Evolutionary conservation across 2,329 filamentous ascomycete species (phyloP), one percentile per base, ranked within the genome.

Genomic region (Diaporthe longicolla): DNA sequence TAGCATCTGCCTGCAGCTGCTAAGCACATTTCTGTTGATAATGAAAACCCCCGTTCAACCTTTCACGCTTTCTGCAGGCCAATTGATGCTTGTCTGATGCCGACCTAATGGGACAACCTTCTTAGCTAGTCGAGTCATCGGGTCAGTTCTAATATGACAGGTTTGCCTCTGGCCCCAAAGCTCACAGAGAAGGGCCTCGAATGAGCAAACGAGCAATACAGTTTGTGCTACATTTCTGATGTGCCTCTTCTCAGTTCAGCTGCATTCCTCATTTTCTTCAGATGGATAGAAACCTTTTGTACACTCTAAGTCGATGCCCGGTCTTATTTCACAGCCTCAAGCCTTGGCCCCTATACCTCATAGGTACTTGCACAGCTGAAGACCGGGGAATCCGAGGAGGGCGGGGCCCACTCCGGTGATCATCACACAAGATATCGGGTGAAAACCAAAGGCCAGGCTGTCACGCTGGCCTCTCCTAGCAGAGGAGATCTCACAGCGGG

Each of bases 91-190:
- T 52, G 19, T n/a, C 24, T 48, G 24, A 48, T 48, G 26, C 37
- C 17, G 17, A 19, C 4, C 0, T 10, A 7, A 7, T 15, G 8
- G 35, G 13, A 2, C 4, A 8, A 19, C 0, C 15, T 10, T 24
- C 17, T 21, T 17, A 50, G 21, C 19, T 17, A 11, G 19, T 35
- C n/a, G 3, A 50, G 15, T 21, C 32, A 7, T 52, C 17, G 7
- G n/a, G 21, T 65, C 21, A n/a, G 7, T 52, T 15, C 17, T n/a
- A 2, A 21, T 13, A 19, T 3, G 11, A 37, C 17, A 6, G 9
- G 9, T 10, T 21, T 50, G 45, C 45, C 21, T 50, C 10, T 3
- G 45, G 19, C 15, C 32, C 40, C 21, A n/a, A 54, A 8, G 13
- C 13, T 19, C 15, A 37, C 21, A 6, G 45, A 40, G 13, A 40